Conservation (phyloP, 2,329 filamentous ascomycete genomes). For the Aspergillus sp. region DNA sequence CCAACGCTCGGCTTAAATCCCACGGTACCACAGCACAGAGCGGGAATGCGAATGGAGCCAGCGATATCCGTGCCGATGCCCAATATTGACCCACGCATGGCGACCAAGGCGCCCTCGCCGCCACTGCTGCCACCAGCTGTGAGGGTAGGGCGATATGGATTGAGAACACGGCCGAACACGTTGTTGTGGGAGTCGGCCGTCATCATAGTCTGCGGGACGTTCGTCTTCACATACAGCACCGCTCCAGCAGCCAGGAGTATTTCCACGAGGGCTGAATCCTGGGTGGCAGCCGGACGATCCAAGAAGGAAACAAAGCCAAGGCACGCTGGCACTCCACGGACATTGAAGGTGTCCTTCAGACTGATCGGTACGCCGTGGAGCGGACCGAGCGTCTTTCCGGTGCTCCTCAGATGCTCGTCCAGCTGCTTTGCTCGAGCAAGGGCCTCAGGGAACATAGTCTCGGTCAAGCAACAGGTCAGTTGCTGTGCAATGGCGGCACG, state of each 20-base stretch:
- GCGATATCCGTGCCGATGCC: constrained; percentile 62
- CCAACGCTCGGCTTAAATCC: constrained; percentile 47
- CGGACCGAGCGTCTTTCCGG: constrained; percentile 52
- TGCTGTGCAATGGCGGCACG: constrained; percentile 37
- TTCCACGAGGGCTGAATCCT: constrained; percentile 56
- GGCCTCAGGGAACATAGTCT: constrained; percentile 54
- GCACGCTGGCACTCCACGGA: constrained; percentile 53
- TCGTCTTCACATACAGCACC: constrained; percentile 67
- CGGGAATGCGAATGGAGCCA: constrained; percentile 45
- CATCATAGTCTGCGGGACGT: constrained; percentile 57
- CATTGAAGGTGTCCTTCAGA: constrained; percentile 48
- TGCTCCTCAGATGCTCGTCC: constrained; percentile 43
- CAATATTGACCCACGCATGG: constrained; percentile 56
- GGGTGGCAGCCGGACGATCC: constrained; percentile 52
- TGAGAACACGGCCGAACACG: constrained; percentile 60
- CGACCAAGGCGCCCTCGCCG: constrained; percentile 62
- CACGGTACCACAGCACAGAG: constrained; percentile 50
- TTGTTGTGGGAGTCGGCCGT: constrained; percentile 54
- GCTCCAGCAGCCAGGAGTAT: constrained; percentile 60
- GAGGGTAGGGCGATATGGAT: constrained; percentile 59
- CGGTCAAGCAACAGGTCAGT: constrained; percentile 45
- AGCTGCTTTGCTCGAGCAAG: constrained; percentile 48
- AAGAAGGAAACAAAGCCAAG: constrained; percentile 61
- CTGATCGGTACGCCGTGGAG: constrained; percentile 63
- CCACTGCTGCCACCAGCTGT: constrained; percentile 65